Evolutionary conservation across 1,284 basidiomycete species (phyloP), one percentile per base, ranked within the genome.

Genomic region (Marasmius fiardii): DNA sequence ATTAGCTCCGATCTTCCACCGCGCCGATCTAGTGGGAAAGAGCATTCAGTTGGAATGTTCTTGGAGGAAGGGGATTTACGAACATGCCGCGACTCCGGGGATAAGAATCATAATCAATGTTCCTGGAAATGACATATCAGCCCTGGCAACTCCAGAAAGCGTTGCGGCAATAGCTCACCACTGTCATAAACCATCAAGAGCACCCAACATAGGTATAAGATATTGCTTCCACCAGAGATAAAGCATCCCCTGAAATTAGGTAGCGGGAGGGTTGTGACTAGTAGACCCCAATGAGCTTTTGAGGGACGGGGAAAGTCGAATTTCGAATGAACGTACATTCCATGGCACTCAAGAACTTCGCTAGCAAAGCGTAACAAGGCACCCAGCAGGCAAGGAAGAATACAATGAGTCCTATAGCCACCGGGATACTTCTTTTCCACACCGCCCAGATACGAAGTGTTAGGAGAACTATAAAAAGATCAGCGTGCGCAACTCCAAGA

Each of bases 371-470:
- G 26, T 31, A 49, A 16, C 47, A 49, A 12, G 47, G 47, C 2
- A 49, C 18, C 47, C 47, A 49, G 20, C 47, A 49, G 12, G 23
- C 47, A 11, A 49, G 47, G 47, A 49, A 49, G 47, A 49, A 49
- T 4, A 33, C 18, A 7, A 31, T 14, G 8, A 49, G 28, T 1
- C 47, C 47, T 4, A 49, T 12, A n/a, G 47, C 47, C 31, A 49
- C 26, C 28, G 47, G 47, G 18, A 31, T 49, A 20, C 47, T 49
- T 20, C 47, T 49, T n/a, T 31, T 26, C 47, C 47, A 49, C 1
- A 49, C 47, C 12, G 47, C 47, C 47, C 47, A 49, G 11, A 49
- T 11, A n/a, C 47, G 47, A 16, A 49, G 47, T 33, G 47, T 49
- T 16, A 49, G 47, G 2, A 49, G 14, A 12, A 49, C 47, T 49